Evolutionary conservation across 768 basidiomycete species (phyloP), one percentile per base, ranked within the genome.

Genomic region (Boletus coccyginus): DNA sequence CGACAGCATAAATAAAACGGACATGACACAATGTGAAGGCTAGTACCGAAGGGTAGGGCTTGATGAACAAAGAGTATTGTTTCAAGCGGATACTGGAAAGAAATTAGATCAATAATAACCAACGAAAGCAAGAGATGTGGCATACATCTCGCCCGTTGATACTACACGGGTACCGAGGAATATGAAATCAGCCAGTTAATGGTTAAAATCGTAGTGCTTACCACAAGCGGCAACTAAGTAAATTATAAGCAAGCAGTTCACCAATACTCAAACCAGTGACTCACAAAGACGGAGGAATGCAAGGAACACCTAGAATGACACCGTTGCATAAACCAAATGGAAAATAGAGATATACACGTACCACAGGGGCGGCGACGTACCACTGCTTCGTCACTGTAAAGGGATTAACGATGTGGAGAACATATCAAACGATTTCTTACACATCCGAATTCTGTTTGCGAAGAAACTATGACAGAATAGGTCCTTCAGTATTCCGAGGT

Each of bases 241-340:
- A 29, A 42, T 19, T 2, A 29, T 69, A 7, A 70, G 57, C 32
- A 49, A 49, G 14, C 12, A 35, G 3, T 5, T 29, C 8, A 12
- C 29, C 1, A 43, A 17, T 7, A n/a, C 7, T 13, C 1, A 12
- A 43, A 32, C 7, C 6, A 46, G 17, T 5, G 14, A 64, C 70
- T 68, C 48, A 71, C 70, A 4, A 8, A 71, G 71, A 62, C 70
- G 71, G 13, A 73, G 57, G 60, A 71, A 71, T 16, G 70, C 70
- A 33, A 71, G 66, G 55, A 71, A 61, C 8, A 68, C 60, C 70
- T 71, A 29, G 1, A 44, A 17, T 8, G 17, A 32, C 0, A 27
- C n/a, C 2, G 46, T 32, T 1, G 4, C 2, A 40, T 36, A 35
- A 45, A 38, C 3, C 3, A 13, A 10, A 12, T 12, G 7, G 0